Base-by-base conservation (phyloP, 2,329 filamentous ascomycete species). In the Helotiales sp. region DNA sequence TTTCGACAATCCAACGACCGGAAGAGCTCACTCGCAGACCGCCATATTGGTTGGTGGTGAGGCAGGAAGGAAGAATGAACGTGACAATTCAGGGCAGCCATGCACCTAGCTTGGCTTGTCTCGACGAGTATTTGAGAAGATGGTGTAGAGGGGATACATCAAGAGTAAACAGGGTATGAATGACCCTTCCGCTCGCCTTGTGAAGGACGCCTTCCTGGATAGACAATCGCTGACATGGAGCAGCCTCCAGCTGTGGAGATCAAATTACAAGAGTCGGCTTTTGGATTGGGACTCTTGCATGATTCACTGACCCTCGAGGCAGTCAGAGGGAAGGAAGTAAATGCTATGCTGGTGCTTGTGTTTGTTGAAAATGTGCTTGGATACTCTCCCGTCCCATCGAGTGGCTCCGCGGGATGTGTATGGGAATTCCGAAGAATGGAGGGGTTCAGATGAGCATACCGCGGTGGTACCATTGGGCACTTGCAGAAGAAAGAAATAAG, bases 11-110 rank as follows among this genome's bases (percentile, higher is more conserved):
- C 11, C 79, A 81, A 3, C 78, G 82, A 1, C 84, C 84, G 0
- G 82, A 84, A 57, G 79, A 83, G n/a, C 76, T 86, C 10, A 77
- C 84, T 15, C 75, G 79, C 8, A 79, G 76, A 34, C 81, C 84
- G 1, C 84, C 84, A 0, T 86, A 86, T 69, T 78, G 84, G 61
- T 75, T 86, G 6, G 77, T 79, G 15, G 75, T 86, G 4, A 70
- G 76, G 22, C 74, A 76, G 10, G 69, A 71, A 11, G 74, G 75
- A 20, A 71, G 68, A 6, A 68, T 70, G 8, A 72, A 71, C 24
- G 77, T 85, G 10, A 79, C 81, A 57, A 74, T 86, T 11, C 79
- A 84, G 58, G 79, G 80, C 60, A 85, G 82, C 58, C 84, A 86
- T 72, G 80, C 79, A 47, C 79, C 79, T 4, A 82, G 81, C 0